Evolutionary conservation across 257 asterid genomes (phyloP).

Genomic region (Fraxinus quadrangulata): DNA sequence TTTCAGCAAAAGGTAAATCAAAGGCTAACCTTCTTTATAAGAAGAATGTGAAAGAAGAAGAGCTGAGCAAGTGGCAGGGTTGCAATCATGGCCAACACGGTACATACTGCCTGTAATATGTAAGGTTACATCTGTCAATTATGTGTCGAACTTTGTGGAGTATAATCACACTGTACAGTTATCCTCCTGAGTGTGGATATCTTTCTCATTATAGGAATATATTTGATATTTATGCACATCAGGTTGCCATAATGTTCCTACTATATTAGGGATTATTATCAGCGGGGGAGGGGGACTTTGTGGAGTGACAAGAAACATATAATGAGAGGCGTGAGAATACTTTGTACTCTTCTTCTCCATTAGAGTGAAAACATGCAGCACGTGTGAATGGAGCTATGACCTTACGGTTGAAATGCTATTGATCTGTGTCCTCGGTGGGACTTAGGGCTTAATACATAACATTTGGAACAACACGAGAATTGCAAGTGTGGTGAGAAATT

Average conservation of each 20-base stretch:
- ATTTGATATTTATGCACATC: not conserved
- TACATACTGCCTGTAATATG: conserved; percentile 75
- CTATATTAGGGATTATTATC: no score
- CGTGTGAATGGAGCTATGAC: no score
- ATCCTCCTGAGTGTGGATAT: not conserved
- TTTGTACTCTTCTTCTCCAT: no score
- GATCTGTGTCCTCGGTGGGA: no score
- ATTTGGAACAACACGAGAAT: not conserved
- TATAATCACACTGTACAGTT: not conserved
- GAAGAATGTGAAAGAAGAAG: conserved; percentile 97
- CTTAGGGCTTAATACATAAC: no score
- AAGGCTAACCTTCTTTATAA: conserved; percentile 74
- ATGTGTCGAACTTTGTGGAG: not conserved
- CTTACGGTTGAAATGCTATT: no score
- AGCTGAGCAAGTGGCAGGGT: conserved; percentile 93
- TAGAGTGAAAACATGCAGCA: no score
- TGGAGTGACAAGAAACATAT: no score
- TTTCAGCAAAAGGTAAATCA: conserved; percentile 8
- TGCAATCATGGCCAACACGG: conserved; percentile 96
- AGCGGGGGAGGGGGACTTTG: no score
- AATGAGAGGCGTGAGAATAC: no score
- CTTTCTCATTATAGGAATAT: not conserved
- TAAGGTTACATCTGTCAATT: conserved; percentile 8
- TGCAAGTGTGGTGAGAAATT: not conserved
- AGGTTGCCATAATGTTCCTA: no score